Evolutionary conservation across 2,329 filamentous ascomycete species (phyloP), one percentile per base, ranked within the genome.

Genomic region (Dactylellina cionopaga): DNA sequence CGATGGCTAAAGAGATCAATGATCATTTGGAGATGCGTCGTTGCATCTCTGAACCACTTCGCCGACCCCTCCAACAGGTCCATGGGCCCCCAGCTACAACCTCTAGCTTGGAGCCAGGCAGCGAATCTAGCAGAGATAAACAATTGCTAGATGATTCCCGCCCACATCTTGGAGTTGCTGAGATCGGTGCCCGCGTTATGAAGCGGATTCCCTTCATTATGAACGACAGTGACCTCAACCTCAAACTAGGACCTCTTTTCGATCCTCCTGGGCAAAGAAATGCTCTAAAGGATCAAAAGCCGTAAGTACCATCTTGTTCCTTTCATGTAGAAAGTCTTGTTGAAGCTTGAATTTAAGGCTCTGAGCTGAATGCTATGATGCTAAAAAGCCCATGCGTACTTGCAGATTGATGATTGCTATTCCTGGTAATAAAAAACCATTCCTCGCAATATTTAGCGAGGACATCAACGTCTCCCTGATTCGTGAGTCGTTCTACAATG

Each of bases 401-500:
- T 41, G 10, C 31, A 70, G 65, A 3, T 17, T 70, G 1, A 35
- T 25, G 29, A 24, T 70, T 55, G 65, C 55, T 43, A 31, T 70
- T 7, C 65, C 65, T 19, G 65, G 65, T 1, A 70, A 62, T 22
- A 5, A 27, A 24, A 70, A 70, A 27, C 65, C 65, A 9, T 70
- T 70, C n/a, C 55, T 49, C 6, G 65, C 55, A 1, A 43, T 70
- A 11, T 70, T 70, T 17, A 24, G 43, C 5, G 65, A 70, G 1
- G 29, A 56, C 3, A 11, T 47, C 7, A 62, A 55, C 25, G 24
- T 70, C 22, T 70, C 65, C 1, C 22, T 70, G 11, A 62, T 70
- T 22, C 49, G 47, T 19, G 65, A 70, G 29, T 70, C 65, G 1
- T 70, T 70, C 24, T 70, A 70, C 39, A 29, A 55, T 27, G 65